Percentiles rank a stretch among this genome's conserved stretches.
These are phyloP conservation scores for Penicillium palitans DNA, from an alignment of 2,329 filamentous ascomycete species.

Conservation along the genomic window DNA sequence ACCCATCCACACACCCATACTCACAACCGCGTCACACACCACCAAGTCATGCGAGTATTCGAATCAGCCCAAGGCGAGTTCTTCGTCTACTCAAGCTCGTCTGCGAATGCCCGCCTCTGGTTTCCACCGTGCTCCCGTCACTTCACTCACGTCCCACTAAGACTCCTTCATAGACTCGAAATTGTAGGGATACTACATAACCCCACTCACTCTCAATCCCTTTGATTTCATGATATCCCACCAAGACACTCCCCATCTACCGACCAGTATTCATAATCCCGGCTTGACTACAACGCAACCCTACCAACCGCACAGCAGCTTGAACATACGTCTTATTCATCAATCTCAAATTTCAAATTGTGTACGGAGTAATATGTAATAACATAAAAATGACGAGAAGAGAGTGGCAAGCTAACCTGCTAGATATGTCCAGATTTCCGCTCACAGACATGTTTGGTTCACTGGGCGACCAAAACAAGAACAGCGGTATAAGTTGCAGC, in stretches of 20 bases:
- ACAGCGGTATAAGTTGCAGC: conserved; percentile 19
- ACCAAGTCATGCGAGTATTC: conserved; percentile 1
- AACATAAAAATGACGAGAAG: neutral
- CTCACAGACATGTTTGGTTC: neutral
- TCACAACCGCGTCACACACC: neutral
- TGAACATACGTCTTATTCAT: no score
- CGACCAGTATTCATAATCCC: neutral
- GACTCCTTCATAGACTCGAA: no score
- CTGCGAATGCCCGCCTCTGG: conserved; percentile 14
- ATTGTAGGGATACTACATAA: no score
- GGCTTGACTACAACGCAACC: no score
- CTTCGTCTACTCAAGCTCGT: conserved; percentile 1
- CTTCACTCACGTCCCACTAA: conserved; percentile 16
- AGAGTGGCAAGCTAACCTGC: neutral
- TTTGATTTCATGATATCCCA: conserved; percentile 14
- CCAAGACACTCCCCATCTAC: conserved; percentile 18
- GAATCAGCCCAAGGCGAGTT: neutral
- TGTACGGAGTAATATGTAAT: no score
- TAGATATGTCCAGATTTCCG: neutral
- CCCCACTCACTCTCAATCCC: neutral
- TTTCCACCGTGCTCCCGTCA: neutral
- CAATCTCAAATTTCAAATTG: no score
- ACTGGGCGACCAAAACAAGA: conserved; percentile 17
- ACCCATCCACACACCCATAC: neutral
- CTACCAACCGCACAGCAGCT: no score